Evolutionary conservation across 805 yeast genomes (phyloP).

Genomic region (Candida arabinofermentans): DNA sequence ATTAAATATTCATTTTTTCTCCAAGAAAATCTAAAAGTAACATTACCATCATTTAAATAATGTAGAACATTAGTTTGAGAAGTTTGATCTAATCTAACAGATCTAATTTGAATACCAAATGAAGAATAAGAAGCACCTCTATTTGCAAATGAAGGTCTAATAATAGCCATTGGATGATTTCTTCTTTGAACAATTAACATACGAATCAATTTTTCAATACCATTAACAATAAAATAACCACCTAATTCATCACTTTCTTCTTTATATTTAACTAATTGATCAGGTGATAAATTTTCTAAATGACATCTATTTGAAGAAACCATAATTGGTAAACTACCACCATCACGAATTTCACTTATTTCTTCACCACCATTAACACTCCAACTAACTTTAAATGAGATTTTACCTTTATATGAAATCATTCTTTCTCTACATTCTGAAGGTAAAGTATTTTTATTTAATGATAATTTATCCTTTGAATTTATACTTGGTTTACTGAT

Average conservation of each 20-base stretch:
- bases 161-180: conserved; percentile 96
- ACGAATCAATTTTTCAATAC: conserved; percentile 93
- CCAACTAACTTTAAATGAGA: conserved; percentile 79
- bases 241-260: conserved; percentile 97
- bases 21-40: conserved; percentile 96
- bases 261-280: conserved; percentile 66
- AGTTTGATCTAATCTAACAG: conserved; percentile 94
- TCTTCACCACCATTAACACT: conserved; percentile 86
- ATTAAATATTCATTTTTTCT: conserved; percentile 91
- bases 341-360: conserved; percentile 76
- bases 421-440: conserved; percentile 88
- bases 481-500: conserved; percentile 80
- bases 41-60: conserved; percentile 92
- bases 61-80: conserved; percentile 98
- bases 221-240: conserved; percentile 93
- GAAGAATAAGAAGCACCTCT: conserved; percentile 89
- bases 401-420: conserved; percentile 73
- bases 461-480: conserved; percentile 63
- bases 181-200: conserved; percentile 98
- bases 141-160: conserved; percentile 89
- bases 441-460: conserved; percentile 78
- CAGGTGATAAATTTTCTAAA: conserved; percentile 76
- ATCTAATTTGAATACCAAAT: conserved; percentile 90
- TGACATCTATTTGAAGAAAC: conserved; percentile 88
- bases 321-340: conserved; percentile 91